Evolutionary conservation across 2,329 filamentous ascomycete genomes (phyloP), one percentile per base, ranked within the genome.

Genomic region (Sporothrix luriei): DNA sequence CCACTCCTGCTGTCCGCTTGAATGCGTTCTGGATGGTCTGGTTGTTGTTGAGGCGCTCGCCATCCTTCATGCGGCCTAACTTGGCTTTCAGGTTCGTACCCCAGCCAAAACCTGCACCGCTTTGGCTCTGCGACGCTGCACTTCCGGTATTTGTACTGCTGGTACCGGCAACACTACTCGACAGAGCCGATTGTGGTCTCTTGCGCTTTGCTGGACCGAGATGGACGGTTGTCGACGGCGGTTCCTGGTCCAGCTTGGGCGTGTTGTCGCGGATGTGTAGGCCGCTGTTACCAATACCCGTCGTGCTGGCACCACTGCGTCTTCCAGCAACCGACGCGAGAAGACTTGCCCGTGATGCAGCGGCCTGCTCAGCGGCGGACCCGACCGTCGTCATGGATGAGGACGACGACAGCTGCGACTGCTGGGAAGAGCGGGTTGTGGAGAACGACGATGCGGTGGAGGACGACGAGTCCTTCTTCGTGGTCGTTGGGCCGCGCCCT

Each of bases 141-240:
- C 59, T 52, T 40, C 74, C 69, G 6, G 73, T 59, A 3, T 73
- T 68, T 57, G 73, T 73, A 29, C 73, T 76, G 11, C 68, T 70
- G 10, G 77, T 77, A 19, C 46, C 75, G 65, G 73, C 74, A 46
- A 71, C 69, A 26, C 46, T 52, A 49, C 69, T 76, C 14, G 71
- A 71, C 7, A 78, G 78, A 13, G 83, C 81, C 74, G 83, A 84
- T 70, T 84, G 82, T 10, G 84, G 80, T 70, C 88, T 82, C 78
- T 90, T 90, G 64, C 88, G 82, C 79, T 90, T 90, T 70, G 86
- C 77, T 38, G 87, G 85, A 72, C 85, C 85, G 21, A 90, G 82
- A 70, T 85, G 83, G 65, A 90, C 82, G 69, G 82, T 77, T 66
- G 79, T 80, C 40, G 78, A 78, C 4, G 76, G 77, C 10, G 75